These are phyloP conservation scores for Nicotiana tabacum DNA, from an alignment of 257 asterid genomes.

Conservation along the genomic window DNA sequence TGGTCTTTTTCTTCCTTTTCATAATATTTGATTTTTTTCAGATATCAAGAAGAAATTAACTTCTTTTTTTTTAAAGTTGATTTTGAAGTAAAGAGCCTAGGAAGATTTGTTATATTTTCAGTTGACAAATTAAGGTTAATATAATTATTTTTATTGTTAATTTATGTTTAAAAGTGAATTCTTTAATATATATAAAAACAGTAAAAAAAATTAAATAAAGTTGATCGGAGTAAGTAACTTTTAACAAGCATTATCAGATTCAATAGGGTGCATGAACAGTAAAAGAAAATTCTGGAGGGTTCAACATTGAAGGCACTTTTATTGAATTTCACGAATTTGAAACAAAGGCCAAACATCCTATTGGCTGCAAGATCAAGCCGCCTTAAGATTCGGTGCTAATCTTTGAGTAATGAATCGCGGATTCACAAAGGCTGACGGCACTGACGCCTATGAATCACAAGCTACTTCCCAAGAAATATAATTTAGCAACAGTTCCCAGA, in stretches of 20 bases:
- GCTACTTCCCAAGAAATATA: constrained; percentile 10
- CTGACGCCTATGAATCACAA: not conserved
- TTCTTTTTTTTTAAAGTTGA: too few relatives aligned
- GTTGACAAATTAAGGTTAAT: too few relatives aligned
- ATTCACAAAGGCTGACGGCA: constrained; percentile 6
- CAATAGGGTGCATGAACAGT: not conserved
- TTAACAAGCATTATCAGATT: not conserved
- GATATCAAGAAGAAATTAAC: too few relatives aligned
- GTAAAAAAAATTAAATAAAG: too few relatives aligned
- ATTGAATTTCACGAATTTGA: not conserved
- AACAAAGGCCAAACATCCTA: not conserved
- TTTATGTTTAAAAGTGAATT: too few relatives aligned
- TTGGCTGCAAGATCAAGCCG: not conserved
- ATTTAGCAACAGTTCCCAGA: not conserved
- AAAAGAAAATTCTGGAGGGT: not conserved
- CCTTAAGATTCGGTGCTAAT: constrained; percentile 11
- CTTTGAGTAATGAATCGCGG: not conserved
- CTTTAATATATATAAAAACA: too few relatives aligned
- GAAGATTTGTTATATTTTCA: too few relatives aligned
- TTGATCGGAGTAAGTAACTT: too few relatives aligned
- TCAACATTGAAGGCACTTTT: not conserved
- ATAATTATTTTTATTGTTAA: too few relatives aligned
- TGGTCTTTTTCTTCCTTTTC: too few relatives aligned
- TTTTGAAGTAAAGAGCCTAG: too few relatives aligned
- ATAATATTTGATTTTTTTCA: too few relatives aligned